Percentiles rank a stretch among this genome's conserved stretches.
Conservation (phyloP, 1,284 basidiomycete species). For the Trichosporon coremiiforme region DNA sequence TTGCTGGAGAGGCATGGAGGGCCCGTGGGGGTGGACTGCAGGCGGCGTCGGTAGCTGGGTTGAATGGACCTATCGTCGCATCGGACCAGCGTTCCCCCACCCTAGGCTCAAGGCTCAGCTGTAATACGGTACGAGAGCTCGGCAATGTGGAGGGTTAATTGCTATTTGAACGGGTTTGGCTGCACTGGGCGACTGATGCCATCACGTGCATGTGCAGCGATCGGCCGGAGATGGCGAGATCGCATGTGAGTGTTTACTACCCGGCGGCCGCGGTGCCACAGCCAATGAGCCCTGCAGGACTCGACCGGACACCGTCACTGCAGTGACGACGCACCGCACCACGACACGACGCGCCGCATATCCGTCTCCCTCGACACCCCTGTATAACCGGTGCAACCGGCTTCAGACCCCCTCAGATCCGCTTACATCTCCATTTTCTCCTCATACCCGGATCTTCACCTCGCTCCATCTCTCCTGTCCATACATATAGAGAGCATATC, state of each 20-base stretch:
- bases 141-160: conserved; percentile 9
- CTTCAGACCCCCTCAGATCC: not conserved
- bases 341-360: conserved; percentile 9
- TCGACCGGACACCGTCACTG: conserved; percentile 5
- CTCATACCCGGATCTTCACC: not conserved
- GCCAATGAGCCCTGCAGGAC: conserved; percentile 8
- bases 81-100: conserved; percentile 10
- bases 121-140: conserved; percentile 1
- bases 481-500: conserved; percentile 12
- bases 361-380: conserved; percentile 4
- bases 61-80: conserved; percentile 3
- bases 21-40: not conserved
- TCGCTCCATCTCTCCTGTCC: not conserved
- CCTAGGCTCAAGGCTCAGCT: not conserved
- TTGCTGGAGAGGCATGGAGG: not conserved
- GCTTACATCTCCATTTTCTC: conserved; percentile 1
- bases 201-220: not conserved
- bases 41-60: not conserved
- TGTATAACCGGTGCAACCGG: conserved; percentile 17
- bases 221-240: conserved; percentile 9
- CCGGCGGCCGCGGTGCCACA: conserved; percentile 12
- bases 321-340: not conserved
- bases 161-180: not conserved
- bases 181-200: not conserved
- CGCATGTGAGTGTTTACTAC: conserved; percentile 14